These are phyloP conservation scores for Puccinia coronata DNA, from an alignment of 1,284 basidiomycete species.

Conservation along the genomic window DNA sequence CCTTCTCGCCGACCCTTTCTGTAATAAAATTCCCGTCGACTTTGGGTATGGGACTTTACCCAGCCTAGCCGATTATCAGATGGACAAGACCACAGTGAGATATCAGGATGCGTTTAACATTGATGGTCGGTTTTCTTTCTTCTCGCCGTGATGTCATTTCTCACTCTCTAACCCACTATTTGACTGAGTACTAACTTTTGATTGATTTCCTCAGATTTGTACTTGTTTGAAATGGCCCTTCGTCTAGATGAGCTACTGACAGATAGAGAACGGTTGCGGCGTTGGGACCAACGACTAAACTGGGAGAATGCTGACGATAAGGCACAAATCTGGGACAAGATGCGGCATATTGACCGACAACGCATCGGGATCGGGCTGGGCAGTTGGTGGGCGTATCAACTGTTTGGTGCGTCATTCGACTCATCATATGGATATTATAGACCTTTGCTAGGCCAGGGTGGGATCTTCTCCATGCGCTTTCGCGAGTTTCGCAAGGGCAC, in stretches of 20 bases:
- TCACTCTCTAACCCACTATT: not conserved
- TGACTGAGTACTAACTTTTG: not conserved
- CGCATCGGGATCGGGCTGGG: constrained; percentile 28
- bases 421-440: constrained; percentile 39
- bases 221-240: constrained; percentile 38
- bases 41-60: constrained; percentile 36
- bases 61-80: constrained; percentile 31
- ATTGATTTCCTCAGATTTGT: constrained; percentile 28
- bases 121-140: constrained; percentile 23
- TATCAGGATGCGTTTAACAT: constrained; percentile 30
- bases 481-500: constrained; percentile 19
- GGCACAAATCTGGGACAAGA: not conserved
- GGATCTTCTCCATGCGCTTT: constrained; percentile 11
- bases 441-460: constrained; percentile 5
- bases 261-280: constrained; percentile 33
- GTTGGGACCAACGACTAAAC: constrained; percentile 39
- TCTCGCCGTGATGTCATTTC: not conserved
- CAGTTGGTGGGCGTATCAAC: constrained; percentile 43
- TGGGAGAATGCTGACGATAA: constrained; percentile 34
- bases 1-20: constrained; percentile 32
- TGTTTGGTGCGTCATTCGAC: not conserved
- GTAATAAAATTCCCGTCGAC: constrained; percentile 28
- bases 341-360: constrained; percentile 12
- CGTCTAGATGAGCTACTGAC: constrained; percentile 28
- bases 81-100: constrained; percentile 8